Evolutionary conservation across 2,329 filamentous ascomycete species (phyloP).

Genomic region (Microdochium paspali): DNA sequence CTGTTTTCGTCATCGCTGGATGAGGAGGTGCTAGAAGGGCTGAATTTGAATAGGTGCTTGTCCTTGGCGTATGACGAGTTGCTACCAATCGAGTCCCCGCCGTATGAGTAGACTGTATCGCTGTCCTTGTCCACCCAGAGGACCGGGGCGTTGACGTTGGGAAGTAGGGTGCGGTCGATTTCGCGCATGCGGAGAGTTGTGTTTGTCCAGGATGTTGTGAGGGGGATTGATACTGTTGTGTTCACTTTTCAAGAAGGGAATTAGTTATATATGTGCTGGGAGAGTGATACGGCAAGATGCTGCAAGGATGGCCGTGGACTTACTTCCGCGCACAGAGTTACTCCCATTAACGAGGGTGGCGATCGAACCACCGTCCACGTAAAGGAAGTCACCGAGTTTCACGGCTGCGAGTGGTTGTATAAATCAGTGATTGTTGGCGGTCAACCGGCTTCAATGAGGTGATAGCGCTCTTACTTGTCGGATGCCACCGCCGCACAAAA

Average conservation of each 20-base stretch:
- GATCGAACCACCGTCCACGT: slow-evolving; percentile 24
- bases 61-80: slow-evolving; percentile 8
- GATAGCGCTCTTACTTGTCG: not conserved
- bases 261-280: not conserved
- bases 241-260: slow-evolving; percentile 13
- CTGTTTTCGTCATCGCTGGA: no score
- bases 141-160: slow-evolving; percentile 16
- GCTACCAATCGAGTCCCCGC: slow-evolving; percentile 14
- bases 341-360: slow-evolving; percentile 15
- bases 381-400: not conserved
- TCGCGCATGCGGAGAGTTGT: slow-evolving; percentile 17
- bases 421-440: not conserved
- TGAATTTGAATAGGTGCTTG: slow-evolving; percentile 21
- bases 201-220: slow-evolving; percentile 24
- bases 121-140: slow-evolving; percentile 20
- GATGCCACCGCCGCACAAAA: not conserved
- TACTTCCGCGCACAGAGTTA: slow-evolving; percentile 6
- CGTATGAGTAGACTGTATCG: slow-evolving; percentile 23
- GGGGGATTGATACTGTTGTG: slow-evolving; percentile 21
- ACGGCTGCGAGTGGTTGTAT: not conserved
- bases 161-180: slow-evolving; percentile 17
- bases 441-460: not conserved
- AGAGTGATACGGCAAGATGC: slow-evolving; percentile 9
- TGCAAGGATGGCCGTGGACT: slow-evolving; percentile 9
- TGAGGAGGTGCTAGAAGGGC: slow-evolving; percentile 19